These are phyloP conservation scores for Nelumbo lutea DNA, from an alignment of 164 flowering plant species.

Conservation along the genomic window DNA sequence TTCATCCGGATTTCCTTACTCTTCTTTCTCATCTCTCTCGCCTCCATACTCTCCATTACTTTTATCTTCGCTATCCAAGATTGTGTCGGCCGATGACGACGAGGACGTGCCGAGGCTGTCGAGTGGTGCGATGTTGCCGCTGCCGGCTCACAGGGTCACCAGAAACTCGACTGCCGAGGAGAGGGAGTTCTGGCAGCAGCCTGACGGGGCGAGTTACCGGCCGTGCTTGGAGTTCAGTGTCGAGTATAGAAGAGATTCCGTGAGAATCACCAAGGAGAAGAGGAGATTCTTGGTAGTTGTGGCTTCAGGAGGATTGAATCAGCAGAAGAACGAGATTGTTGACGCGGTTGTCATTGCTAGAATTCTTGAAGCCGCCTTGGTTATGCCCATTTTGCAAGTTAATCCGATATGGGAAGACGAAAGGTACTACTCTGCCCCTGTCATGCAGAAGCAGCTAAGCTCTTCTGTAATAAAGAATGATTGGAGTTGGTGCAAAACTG, in stretches of 20 bases:
- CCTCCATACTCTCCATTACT: slow-evolving; percentile 13
- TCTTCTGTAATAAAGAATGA: neutral
- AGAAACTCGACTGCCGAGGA: slow-evolving; percentile 34
- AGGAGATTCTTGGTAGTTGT: slow-evolving; percentile 54
- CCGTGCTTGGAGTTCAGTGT: slow-evolving; percentile 53
- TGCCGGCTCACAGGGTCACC: slow-evolving; percentile 27
- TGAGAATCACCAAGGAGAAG: slow-evolving; percentile 35
- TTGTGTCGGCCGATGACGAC: neutral
- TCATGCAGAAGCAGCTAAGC: too few species aligned
- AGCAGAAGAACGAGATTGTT: slow-evolving; percentile 61
- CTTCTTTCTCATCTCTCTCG: slow-evolving; percentile 6
- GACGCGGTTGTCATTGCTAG: slow-evolving; percentile 66
- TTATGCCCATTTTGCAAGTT: slow-evolving; percentile 52
- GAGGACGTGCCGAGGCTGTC: slow-evolving; percentile 22
- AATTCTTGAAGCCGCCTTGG: slow-evolving; percentile 54
- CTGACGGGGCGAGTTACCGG: slow-evolving; percentile 38
- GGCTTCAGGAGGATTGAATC: slow-evolving; percentile 57
- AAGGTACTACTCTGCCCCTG: slow-evolving; percentile 24
- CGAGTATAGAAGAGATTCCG: slow-evolving; percentile 39
- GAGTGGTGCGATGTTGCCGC: slow-evolving; percentile 26
- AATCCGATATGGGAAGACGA: slow-evolving; percentile 49
- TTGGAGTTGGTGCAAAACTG: neutral
- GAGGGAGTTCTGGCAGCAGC: slow-evolving; percentile 59
- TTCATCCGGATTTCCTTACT: neutral
- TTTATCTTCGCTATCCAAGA: slow-evolving; percentile 18